These are phyloP conservation scores for Eugenia klotzschiana DNA, from an alignment of 441 rosid genomes.

Conservation along the genomic window DNA sequence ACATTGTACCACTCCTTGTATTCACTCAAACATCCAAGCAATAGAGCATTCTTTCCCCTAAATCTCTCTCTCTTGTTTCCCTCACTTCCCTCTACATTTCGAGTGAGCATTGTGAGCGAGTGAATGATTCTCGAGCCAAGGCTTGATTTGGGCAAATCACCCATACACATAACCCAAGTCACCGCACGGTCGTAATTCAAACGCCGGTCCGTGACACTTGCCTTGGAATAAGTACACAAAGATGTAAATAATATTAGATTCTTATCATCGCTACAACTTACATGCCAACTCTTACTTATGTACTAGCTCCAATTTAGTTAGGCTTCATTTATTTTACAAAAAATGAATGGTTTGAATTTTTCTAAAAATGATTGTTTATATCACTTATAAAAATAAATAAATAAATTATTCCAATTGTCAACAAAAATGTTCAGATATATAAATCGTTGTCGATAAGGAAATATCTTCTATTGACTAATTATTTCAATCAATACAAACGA, in stretches of 20 bases:
- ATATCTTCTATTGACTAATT: not conserved
- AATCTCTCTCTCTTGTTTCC: too few species aligned
- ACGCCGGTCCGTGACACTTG: too few species aligned
- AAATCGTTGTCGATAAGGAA: not conserved
- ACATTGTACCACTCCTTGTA: too few species aligned
- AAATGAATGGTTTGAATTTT: fast-evolving
- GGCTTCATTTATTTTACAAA: fast-evolving
- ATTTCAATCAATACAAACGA: too few species aligned
- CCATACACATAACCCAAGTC: too few species aligned
- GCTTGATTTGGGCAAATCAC: too few species aligned
- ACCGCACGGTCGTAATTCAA: too few species aligned
- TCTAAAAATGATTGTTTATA: not conserved
- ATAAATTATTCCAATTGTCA: not conserved
- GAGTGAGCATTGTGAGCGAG: too few species aligned
- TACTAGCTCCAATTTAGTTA: not conserved
- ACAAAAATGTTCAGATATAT: not conserved
- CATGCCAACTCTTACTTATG: not conserved
- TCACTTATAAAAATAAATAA: not conserved
- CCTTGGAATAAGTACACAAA: not conserved
- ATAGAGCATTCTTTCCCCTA: too few species aligned
- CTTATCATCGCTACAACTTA: not conserved
- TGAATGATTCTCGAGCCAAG: too few species aligned
- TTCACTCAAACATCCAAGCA: too few species aligned
- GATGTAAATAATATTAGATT: not conserved
- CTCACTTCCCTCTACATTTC: too few species aligned